Conservation (phyloP, 2,329 filamentous ascomycete genomes). For the Phaeoacremonium minimum region DNA sequence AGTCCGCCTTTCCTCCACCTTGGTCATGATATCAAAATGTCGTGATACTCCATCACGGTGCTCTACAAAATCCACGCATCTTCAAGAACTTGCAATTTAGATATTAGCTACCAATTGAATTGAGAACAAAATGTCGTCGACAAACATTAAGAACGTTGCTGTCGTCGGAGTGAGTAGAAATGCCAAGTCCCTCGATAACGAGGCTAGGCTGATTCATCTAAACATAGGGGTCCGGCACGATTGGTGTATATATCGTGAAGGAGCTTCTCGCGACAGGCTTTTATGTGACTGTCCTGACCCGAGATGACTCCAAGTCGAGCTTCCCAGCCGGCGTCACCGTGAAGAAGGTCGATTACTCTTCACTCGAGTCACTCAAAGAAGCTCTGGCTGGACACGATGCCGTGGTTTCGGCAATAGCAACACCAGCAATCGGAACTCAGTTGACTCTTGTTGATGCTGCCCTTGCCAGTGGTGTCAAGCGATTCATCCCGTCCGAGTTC, state of each 20-base stretch:
- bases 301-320: slow-evolving; percentile 31
- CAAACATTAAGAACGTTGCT: slow-evolving; percentile 23
- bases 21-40: too few relatives aligned
- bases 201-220: too few relatives aligned
- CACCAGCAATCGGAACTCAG: slow-evolving; percentile 36
- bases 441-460: slow-evolving; percentile 49
- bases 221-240: slow-evolving; percentile 23
- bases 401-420: slow-evolving; percentile 45
- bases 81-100: too few relatives aligned
- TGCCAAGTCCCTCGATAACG: too few relatives aligned
- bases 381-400: slow-evolving; percentile 52
- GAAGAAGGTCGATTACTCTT: slow-evolving; percentile 39
- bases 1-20: too few relatives aligned
- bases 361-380: slow-evolving; percentile 32
- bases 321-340: slow-evolving; percentile 33
- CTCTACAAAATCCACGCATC: too few relatives aligned
- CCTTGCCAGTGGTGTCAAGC: slow-evolving; percentile 48
- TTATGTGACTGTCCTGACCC: slow-evolving; percentile 46
- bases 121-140: slow-evolving; percentile 5
- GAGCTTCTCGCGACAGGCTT: slow-evolving; percentile 32
- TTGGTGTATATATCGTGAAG: slow-evolving; percentile 22
- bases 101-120: too few relatives aligned
- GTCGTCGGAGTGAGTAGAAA: slow-evolving; percentile 31
- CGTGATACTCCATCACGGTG: too few relatives aligned
- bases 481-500: slow-evolving; percentile 56